Conservation (phyloP, 495 filamentous ascomycete species). For the Podospora didyma region DNA sequence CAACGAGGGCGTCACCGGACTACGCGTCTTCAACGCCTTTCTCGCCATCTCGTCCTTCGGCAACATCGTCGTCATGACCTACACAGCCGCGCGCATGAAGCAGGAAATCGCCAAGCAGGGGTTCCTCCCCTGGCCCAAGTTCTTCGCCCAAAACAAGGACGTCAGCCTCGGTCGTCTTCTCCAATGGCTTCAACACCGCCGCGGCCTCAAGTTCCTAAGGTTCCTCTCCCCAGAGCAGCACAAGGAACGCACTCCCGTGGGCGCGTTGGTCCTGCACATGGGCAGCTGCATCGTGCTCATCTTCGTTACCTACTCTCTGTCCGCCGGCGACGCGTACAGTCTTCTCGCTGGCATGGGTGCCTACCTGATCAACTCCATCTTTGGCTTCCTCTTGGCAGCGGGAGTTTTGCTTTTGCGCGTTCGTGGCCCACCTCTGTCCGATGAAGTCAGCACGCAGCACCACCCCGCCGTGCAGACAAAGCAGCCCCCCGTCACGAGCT, state of each 20-base stretch:
- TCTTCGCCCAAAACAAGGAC: conserved; percentile 38
- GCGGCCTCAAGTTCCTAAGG: not conserved
- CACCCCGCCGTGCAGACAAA: not conserved
- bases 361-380: conserved; percentile 22
- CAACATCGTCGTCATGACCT: conserved; percentile 43
- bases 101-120: conserved; percentile 53
- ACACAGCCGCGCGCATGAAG: conserved; percentile 47
- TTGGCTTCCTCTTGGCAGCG: conserved; percentile 29
- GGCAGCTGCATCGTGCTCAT: conserved; percentile 37
- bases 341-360: conserved; percentile 26
- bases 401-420: conserved; percentile 33
- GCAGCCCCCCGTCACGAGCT: not conserved
- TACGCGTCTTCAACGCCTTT: conserved; percentile 17
- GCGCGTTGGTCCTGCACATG: conserved; percentile 43
- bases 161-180: conserved; percentile 31
- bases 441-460: not conserved
- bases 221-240: conserved; percentile 8
- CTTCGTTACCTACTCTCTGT: conserved; percentile 19
- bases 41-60: conserved; percentile 27
- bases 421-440: conserved; percentile 16
- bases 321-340: conserved; percentile 21
- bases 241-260: conserved; percentile 37
- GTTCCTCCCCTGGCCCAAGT: conserved; percentile 43
- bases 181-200: not conserved
- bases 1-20: not conserved